Evolutionary conservation across 805 yeast genomes (phyloP).

Genomic region (Kuraishia floccosa): DNA sequence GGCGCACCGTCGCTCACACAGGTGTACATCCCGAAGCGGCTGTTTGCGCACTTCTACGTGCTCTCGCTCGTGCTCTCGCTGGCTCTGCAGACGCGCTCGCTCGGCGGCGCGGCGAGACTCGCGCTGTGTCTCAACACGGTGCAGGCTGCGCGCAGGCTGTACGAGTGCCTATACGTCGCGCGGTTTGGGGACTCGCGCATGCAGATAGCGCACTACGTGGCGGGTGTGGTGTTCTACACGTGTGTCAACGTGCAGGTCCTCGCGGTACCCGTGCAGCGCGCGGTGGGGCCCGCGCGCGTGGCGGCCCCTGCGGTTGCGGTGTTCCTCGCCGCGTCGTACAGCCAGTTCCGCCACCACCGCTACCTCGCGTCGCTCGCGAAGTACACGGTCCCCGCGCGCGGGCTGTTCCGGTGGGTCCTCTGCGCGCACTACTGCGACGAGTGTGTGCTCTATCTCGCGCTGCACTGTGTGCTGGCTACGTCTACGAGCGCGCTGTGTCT

Average conservation of each 20-base stretch:
- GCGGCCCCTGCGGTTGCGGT: conserved; percentile 4
- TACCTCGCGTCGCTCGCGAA: conserved; percentile 38
- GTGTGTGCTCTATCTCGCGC: conserved; percentile 35
- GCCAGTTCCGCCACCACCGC: conserved; percentile 39
- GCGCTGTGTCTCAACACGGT: conserved; percentile 18
- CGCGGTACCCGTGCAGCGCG: background rate
- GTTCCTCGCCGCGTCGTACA: conserved; percentile 23
- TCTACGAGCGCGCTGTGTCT: conserved; percentile 12
- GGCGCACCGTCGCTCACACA: no score
- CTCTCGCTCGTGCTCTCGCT: conserved; percentile 24
- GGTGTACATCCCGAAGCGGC: conserved; percentile 55
- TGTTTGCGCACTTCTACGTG: conserved; percentile 54
- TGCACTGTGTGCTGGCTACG: conserved; percentile 9
- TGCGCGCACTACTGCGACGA: conserved; percentile 71
- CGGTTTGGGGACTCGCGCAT: conserved; percentile 42
- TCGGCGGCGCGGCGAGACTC: background rate
- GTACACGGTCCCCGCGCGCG: conserved; percentile 42
- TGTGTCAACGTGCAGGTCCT: conserved; percentile 25
- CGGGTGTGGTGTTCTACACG: conserved; percentile 50
- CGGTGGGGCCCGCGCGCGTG: no score
- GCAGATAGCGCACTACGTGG: conserved; percentile 55
- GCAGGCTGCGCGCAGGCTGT: conserved; percentile 44
- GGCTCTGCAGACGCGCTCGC: conserved; percentile 2
- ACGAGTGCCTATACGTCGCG: conserved; percentile 41
- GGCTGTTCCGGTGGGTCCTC: conserved; percentile 36